Evolutionary conservation across 164 flowering plant species (phyloP).

Genomic region (Cinnamomum micranthum): DNA sequence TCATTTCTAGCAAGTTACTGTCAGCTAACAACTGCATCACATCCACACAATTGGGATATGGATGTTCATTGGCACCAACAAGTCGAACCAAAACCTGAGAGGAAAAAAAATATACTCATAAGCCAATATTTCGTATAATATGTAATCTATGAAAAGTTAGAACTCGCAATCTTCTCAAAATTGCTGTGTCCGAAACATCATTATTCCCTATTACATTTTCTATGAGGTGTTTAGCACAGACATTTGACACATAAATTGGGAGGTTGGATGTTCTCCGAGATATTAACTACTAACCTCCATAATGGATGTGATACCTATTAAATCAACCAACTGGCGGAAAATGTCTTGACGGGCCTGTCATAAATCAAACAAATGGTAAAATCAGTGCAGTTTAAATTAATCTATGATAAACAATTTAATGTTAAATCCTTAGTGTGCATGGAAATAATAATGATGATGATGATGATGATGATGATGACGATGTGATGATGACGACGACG

Average conservation of each 20-base stretch:
- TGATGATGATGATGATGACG: too few relatives aligned
- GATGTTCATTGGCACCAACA: slow-evolving; percentile 91
- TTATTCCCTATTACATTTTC: too few relatives aligned
- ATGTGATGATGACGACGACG: too few relatives aligned
- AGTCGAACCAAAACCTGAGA: slow-evolving; percentile 83
- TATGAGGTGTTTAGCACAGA: too few relatives aligned
- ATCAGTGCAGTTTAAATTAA: background rate
- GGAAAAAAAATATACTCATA: background rate
- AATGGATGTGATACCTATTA: slow-evolving; percentile 96
- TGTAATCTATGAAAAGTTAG: too few relatives aligned
- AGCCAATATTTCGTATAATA: too few relatives aligned
- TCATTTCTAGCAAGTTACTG: slow-evolving; percentile 90
- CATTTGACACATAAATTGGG: too few relatives aligned
- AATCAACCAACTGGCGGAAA: slow-evolving; percentile 76
- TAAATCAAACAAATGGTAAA: slow-evolving; percentile 6
- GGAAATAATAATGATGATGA: too few relatives aligned
- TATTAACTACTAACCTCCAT: slow-evolving; percentile 69
- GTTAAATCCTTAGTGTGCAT: background rate
- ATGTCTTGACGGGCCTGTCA: slow-evolving; percentile 81
- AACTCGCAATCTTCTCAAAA: too few relatives aligned
- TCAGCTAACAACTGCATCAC: slow-evolving; percentile 96
- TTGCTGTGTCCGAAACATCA: too few relatives aligned
- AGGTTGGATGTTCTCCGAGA: background rate
- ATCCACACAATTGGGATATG: slow-evolving; percentile 78
- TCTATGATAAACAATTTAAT: background rate